A percentile compares a stretch with the other conserved stretches of the same genome.
These are phyloP conservation scores for Rhynchospora tenuis DNA, from an alignment of 176 grass and related monocot genomes.

Conservation along the genomic window DNA sequence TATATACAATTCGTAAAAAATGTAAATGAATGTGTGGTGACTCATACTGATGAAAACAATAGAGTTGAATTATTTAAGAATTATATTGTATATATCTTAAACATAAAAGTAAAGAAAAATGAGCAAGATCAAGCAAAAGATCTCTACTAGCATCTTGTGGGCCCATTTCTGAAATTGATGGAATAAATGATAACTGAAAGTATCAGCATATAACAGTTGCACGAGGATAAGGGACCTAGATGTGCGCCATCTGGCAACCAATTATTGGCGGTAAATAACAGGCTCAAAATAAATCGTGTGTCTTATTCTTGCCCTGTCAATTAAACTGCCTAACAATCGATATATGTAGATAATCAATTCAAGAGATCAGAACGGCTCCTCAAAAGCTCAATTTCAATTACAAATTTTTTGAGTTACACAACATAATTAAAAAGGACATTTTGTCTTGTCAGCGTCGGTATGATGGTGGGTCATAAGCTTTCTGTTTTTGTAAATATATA, in stretches of 20 bases:
- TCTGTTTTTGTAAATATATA: no score
- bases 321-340: background rate
- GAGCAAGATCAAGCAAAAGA: background rate
- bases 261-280: conserved; percentile 3
- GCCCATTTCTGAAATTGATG: background rate
- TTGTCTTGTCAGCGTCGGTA: background rate
- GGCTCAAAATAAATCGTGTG: background rate
- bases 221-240: conserved; percentile 12
- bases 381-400: background rate
- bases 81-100: no score
- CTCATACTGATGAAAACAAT: no score
- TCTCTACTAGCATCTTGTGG: background rate
- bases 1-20: no score
- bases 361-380: background rate
- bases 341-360: background rate
- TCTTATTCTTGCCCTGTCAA: conserved; percentile 6
- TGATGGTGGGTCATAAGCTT: background rate
- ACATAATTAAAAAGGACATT: background rate
- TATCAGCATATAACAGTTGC: background rate
- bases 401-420: background rate
- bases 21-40: no score
- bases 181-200: background rate
- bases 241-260: background rate
- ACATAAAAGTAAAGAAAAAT: background rate
- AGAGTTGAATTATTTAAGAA: no score